Evolutionary conservation across 2,329 filamentous ascomycete species (phyloP).

Genomic region (Trichothecium roseum): DNA sequence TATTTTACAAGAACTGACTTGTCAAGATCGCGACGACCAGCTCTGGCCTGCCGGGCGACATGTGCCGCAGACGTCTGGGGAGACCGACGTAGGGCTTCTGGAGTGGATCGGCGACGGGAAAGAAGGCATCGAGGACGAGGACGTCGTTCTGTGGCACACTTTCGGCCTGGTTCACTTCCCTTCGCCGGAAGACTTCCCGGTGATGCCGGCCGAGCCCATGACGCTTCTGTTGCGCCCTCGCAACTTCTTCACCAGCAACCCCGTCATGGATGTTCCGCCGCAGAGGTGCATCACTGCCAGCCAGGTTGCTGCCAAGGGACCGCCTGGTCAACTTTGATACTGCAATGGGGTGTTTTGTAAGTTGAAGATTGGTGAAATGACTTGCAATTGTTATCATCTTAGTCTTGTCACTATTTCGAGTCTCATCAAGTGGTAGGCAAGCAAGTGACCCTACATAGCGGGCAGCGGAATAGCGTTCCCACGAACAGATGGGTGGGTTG

Average conservation of each 20-base stretch:
- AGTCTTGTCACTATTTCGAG: too few relatives aligned
- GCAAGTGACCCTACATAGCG: too few relatives aligned
- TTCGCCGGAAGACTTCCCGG: constrained; percentile 78
- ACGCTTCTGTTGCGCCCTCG: constrained; percentile 66
- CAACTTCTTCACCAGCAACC: constrained; percentile 75
- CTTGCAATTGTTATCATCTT: too few relatives aligned
- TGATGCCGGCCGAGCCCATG: constrained; percentile 86
- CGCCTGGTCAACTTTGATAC: too few relatives aligned
- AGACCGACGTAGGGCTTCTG: constrained; percentile 62
- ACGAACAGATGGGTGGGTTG: too few relatives aligned
- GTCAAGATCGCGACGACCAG: constrained; percentile 63
- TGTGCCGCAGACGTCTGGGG: constrained; percentile 78
- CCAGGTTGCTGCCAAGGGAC: constrained; percentile 38
- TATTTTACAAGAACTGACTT: background rate
- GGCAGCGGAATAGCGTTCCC: too few relatives aligned
- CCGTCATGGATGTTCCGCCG: constrained; percentile 70
- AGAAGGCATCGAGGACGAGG: constrained; percentile 65
- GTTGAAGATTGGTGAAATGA: too few relatives aligned
- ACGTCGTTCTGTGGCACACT: constrained; percentile 88
- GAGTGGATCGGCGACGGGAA: constrained; percentile 66
- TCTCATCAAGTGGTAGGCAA: too few relatives aligned
- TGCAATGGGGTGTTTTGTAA: too few relatives aligned
- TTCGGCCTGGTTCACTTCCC: constrained; percentile 90
- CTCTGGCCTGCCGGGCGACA: constrained; percentile 80
- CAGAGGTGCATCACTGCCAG: constrained; percentile 65